Conservation (phyloP, 441 rosid genomes). For the Isatis lusitanica region DNA sequence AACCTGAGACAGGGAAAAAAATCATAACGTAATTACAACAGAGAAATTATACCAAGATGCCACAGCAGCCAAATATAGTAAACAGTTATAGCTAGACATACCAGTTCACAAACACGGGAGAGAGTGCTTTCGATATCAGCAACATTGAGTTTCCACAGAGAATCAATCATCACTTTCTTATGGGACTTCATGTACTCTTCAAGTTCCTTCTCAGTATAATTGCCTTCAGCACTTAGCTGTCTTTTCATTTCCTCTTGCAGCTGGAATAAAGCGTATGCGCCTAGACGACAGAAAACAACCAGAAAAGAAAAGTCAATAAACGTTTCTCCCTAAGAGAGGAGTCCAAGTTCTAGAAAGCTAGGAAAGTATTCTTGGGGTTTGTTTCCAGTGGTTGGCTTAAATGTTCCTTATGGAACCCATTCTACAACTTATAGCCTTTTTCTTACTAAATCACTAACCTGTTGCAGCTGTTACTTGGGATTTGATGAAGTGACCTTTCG, state of each 20-base stretch:
- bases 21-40: slow-evolving; percentile 6
- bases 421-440: neutral
- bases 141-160: slow-evolving; percentile 95
- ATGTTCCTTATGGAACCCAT: neutral
- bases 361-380: slow-evolving; percentile 8
- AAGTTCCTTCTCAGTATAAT: slow-evolving; percentile 87
- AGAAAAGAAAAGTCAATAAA: neutral
- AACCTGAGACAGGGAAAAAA: slow-evolving; percentile 49
- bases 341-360: slow-evolving; percentile 5
- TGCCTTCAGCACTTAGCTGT: slow-evolving; percentile 85
- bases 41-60: slow-evolving; percentile 29
- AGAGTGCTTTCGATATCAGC: slow-evolving; percentile 95
- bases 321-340: slow-evolving; percentile 10
- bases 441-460: slow-evolving; percentile 50
- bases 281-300: slow-evolving; percentile 43
- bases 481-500: slow-evolving; percentile 94
- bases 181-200: slow-evolving; percentile 86
- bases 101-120: slow-evolving; percentile 95
- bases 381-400: neutral
- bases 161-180: slow-evolving; percentile 91
- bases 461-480: slow-evolving; percentile 99
- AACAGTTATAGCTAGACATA: slow-evolving; percentile 37
- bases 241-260: slow-evolving; percentile 98
- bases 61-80: neutral
- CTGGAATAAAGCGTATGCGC: slow-evolving; percentile 92